These are phyloP conservation scores for Candida namnaoensis DNA, from an alignment of 805 yeast species.

Conservation along the genomic window DNA sequence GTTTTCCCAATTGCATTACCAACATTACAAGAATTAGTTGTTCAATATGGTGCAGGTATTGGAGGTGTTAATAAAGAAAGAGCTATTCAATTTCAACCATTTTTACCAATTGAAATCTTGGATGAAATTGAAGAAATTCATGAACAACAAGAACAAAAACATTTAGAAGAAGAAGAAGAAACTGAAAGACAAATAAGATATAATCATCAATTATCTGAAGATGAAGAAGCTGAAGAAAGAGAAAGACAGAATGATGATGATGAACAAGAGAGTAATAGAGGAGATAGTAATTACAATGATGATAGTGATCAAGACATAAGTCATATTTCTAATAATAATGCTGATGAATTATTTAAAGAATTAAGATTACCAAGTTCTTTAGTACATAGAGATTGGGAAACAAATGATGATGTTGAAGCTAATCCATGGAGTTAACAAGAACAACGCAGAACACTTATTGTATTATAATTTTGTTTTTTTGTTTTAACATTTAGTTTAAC, in stretches of 20 bases:
- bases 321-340: constrained; percentile 16
- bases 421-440: constrained; percentile 63
- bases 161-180: constrained; percentile 13
- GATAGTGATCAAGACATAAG: constrained; percentile 6
- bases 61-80: constrained; percentile 50
- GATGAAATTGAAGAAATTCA: constrained; percentile 67
- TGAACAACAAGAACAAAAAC: constrained; percentile 24
- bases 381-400: constrained; percentile 47
- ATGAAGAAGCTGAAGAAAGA: constrained; percentile 10
- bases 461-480: too few species aligned
- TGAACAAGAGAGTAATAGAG: constrained; percentile 7
- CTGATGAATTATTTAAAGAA: constrained; percentile 40
- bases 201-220: constrained; percentile 14
- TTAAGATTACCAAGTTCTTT: constrained; percentile 39
- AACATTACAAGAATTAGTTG: constrained; percentile 60
- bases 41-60: constrained; percentile 68
- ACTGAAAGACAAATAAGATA: constrained; percentile 11
- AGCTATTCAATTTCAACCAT: constrained; percentile 58
- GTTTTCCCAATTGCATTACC: constrained; percentile 61
- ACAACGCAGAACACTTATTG: too few species aligned
- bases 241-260: constrained; percentile 5
- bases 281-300: constrained; percentile 8
- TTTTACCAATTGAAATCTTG: constrained; percentile 57
- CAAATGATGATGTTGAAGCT: constrained; percentile 41
- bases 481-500: too few species aligned